Evolutionary conservation across 1,284 basidiomycete genomes (phyloP), one percentile per base, ranked within the genome.

Genomic region (Irpex sp.): DNA sequence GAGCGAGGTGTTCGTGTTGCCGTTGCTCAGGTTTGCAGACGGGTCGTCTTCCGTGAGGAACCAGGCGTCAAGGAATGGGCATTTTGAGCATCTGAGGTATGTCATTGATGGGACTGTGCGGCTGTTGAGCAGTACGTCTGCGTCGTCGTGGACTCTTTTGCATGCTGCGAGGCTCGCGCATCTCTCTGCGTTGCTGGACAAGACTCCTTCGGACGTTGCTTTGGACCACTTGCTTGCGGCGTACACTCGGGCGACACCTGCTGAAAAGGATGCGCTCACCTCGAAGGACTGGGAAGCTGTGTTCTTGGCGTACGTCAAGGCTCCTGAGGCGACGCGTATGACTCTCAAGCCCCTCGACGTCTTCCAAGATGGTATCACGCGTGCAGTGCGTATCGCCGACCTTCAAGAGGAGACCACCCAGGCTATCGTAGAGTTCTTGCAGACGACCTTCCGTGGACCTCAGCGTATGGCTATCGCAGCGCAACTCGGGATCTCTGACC

Each of bases 261-360:
- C 39, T 17, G 43, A 59, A 7, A 59, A 59, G 58, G 58, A 59
- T n/a, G n/a, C 58, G 11, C 58, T 59, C 4, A 17, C 7, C 6
- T 9, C 19, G 9, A 9, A 17, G 46, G 47, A 59, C 1, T 59
- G 58, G 58, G 39, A 47, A 8, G 15, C 31, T 13, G 21, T 55
- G 3, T 55, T 55, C 53, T 2, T 31, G 13, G 15, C n/a, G n/a
- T 55, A 55, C 35, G 53, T 55, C 53, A 31, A 9, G 31, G 53
- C 53, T 11, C 31, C 53, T 13, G 53, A 55, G 15, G 53, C 26
- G 13, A 21, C 33, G 3, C 53, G 31, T 4, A 55, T 55, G 53
- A 36, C 53, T n/a, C 15, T 55, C 11, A 15, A 55, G 3, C 53
- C 53, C 0, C 53, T 55, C 31, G 53, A 55, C 13, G 21, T 55